A percentile compares a stretch with the other conserved stretches of the same genome.
These are phyloP conservation scores for Haplographium delicatum DNA, from an alignment of 495 filamentous ascomycete genomes.

Conservation along the genomic window DNA sequence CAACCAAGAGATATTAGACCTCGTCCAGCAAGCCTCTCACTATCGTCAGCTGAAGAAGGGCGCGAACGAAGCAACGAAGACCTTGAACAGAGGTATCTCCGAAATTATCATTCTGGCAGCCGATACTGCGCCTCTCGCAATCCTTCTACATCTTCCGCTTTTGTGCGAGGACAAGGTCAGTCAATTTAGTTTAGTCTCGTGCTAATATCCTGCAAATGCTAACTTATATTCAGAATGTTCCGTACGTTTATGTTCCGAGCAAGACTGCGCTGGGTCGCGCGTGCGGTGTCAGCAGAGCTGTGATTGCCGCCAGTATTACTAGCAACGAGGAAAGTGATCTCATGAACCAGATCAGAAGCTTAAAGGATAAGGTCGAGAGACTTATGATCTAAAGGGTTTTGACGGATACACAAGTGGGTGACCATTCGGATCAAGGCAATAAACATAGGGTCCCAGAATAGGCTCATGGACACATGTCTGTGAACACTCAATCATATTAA, in stretches of 20 bases:
- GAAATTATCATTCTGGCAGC: slow-evolving; percentile 88
- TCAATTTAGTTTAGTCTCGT: too few relatives aligned
- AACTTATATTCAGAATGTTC: slow-evolving; percentile 51
- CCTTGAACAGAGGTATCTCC: slow-evolving; percentile 79
- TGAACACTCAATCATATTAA: too few relatives aligned
- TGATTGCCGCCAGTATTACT: slow-evolving; percentile 84
- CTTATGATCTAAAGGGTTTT: slow-evolving; percentile 74
- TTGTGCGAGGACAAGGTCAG: slow-evolving; percentile 71
- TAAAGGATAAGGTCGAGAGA: slow-evolving; percentile 96
- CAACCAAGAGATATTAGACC: slow-evolving; percentile 70
- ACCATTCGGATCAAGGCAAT: too few relatives aligned
- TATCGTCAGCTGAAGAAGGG: slow-evolving; percentile 89
- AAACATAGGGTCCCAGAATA: too few relatives aligned
- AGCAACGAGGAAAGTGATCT: slow-evolving; percentile 92
- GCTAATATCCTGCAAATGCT: too few relatives aligned
- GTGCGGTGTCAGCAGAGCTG: slow-evolving; percentile 77
- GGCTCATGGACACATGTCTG: too few relatives aligned
- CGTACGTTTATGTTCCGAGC: slow-evolving; percentile 65
- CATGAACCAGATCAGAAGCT: slow-evolving; percentile 69
- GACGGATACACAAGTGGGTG: not conserved
- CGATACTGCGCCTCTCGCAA: slow-evolving; percentile 79
- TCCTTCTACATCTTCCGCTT: slow-evolving; percentile 87
- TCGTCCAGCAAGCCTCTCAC: slow-evolving; percentile 81
- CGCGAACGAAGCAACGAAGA: slow-evolving; percentile 75
- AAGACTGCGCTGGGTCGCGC: slow-evolving; percentile 70